A percentile compares a stretch with the other conserved stretches of the same genome.
Evolutionary conservation across 179 eudicot genomes (phyloP).

Genomic region (Camellia oleifera): DNA sequence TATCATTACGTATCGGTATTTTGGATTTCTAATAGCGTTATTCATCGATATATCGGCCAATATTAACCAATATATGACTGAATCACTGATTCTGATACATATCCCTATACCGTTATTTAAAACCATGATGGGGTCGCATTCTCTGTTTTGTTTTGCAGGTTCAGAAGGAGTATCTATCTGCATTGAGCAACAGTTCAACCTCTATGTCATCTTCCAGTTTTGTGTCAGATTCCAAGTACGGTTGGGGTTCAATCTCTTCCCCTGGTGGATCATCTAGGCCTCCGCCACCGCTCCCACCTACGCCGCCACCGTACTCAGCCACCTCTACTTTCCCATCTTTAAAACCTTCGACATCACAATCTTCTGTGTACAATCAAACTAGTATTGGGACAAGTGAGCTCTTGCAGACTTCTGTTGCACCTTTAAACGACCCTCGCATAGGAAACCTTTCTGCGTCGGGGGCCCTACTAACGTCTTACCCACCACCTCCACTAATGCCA

Average conservation of each 20-base stretch:
- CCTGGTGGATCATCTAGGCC: constrained; percentile 59
- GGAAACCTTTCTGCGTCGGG: constrained; percentile 35
- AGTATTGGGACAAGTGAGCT: constrained; percentile 38
- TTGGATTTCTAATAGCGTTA: too few relatives aligned
- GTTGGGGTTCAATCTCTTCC: constrained; percentile 50
- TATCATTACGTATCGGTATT: too few relatives aligned
- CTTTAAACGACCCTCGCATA: constrained; percentile 27
- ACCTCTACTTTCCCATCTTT: constrained; percentile 31
- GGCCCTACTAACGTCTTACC: constrained; percentile 38
- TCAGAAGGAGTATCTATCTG: constrained; percentile 50
- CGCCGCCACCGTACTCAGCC: constrained; percentile 77
- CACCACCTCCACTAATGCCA: constrained; percentile 46
- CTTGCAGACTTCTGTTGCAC: constrained; percentile 34
- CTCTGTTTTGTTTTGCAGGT: constrained; percentile 35
- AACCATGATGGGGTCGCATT: too few relatives aligned
- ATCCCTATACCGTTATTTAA: too few relatives aligned
- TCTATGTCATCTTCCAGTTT: constrained; percentile 31
- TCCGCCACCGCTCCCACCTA: constrained; percentile 93
- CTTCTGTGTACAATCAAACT: constrained; percentile 55
- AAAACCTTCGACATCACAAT: constrained; percentile 49
- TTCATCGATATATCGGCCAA: too few relatives aligned
- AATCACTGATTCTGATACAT: too few relatives aligned
- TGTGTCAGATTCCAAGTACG: constrained; percentile 49
- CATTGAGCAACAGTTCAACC: constrained; percentile 32
- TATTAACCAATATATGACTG: too few relatives aligned